These are phyloP conservation scores for Saxophila tyrrhenica DNA, from an alignment of 495 filamentous ascomycete species.

Conservation along the genomic window DNA sequence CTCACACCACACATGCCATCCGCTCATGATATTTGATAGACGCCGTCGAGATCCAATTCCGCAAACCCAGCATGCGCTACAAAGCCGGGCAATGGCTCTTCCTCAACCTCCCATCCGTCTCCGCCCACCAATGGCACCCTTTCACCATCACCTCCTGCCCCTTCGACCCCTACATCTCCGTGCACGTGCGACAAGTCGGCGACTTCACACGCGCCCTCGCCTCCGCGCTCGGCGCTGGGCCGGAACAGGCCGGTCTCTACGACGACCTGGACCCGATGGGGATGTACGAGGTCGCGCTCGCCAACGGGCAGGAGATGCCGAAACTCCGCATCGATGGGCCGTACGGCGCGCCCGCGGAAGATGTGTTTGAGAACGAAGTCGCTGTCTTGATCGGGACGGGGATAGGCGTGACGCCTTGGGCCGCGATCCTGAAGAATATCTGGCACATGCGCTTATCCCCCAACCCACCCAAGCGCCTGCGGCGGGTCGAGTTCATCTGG, in stretches of 20 bases:
- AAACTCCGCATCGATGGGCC: conserved; percentile 82
- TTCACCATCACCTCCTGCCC: conserved; percentile 99
- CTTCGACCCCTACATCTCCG: conserved; percentile 82
- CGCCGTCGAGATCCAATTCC: conserved; percentile 94
- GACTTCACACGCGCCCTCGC: conserved; percentile 86
- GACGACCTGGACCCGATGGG: conserved; percentile 86
- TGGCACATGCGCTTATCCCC: conserved; percentile 84
- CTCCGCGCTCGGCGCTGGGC: conserved; percentile 84
- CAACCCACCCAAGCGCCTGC: conserved; percentile 74
- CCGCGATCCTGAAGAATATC: conserved; percentile 95
- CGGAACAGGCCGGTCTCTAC: conserved; percentile 69
- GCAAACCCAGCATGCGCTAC: conserved; percentile 93
- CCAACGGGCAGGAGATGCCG: conserved; percentile 87
- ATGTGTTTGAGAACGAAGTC: conserved; percentile 97
- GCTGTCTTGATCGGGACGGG: conserved; percentile 93
- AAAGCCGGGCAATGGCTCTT: conserved; percentile 98
- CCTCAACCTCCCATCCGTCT: conserved; percentile 81
- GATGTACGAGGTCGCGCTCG: conserved; percentile 95
- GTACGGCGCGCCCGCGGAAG: conserved; percentile 92
- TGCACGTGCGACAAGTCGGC: conserved; percentile 92
- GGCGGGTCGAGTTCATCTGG: conserved; percentile 98
- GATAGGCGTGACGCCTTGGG: conserved; percentile 97
- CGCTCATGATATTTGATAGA: conserved; percentile 43
- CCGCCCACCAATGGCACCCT: conserved; percentile 88
- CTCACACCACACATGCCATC: background rate